A percentile compares a stretch with the other conserved stretches of the same genome.
These are phyloP conservation scores for Pleodorina starrii DNA, from an alignment of 139 green algal species.

Conservation along the genomic window DNA sequence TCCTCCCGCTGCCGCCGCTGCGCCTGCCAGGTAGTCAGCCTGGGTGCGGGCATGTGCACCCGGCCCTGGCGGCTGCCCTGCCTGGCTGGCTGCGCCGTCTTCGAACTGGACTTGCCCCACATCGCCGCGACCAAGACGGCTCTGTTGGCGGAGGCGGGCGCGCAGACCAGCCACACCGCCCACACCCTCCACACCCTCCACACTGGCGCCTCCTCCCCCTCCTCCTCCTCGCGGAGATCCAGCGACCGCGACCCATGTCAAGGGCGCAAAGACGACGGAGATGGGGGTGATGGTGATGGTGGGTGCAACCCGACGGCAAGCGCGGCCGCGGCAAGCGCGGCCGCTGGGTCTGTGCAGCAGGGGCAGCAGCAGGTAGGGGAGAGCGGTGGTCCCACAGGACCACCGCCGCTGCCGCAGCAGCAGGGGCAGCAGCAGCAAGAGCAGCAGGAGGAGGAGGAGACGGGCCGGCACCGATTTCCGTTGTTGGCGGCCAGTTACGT, in stretches of 20 bases:
- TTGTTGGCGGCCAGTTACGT: conserved; percentile 26
- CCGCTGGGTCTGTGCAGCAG: not conserved
- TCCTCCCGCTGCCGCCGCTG: too few species aligned
- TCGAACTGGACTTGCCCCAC: conserved; percentile 59
- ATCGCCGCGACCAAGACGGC: conserved; percentile 39
- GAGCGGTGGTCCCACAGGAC: too few species aligned
- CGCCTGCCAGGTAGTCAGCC: conserved; percentile 58
- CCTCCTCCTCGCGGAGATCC: too few species aligned
- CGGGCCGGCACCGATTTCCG: not conserved
- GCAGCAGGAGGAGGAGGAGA: not conserved
- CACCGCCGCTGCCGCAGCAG: too few species aligned
- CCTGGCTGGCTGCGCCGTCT: not conserved
- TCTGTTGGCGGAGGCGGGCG: conserved; percentile 41
- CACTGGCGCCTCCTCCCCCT: too few species aligned
- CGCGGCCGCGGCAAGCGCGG: not conserved
- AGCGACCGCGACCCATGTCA: too few species aligned
- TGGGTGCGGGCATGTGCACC: conserved; percentile 68
- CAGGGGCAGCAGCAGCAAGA: not conserved
- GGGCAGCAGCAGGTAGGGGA: not conserved
- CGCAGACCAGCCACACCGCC: too few species aligned
- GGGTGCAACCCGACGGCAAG: too few species aligned
- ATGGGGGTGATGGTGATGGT: too few species aligned
- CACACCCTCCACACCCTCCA: too few species aligned
- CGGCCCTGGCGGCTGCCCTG: conserved; percentile 61
- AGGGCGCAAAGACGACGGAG: too few species aligned